Evolutionary conservation across 108 stramenopile genomes (phyloP), one percentile per base, ranked within the genome.

Genomic region (Skeletonema tropicum): DNA sequence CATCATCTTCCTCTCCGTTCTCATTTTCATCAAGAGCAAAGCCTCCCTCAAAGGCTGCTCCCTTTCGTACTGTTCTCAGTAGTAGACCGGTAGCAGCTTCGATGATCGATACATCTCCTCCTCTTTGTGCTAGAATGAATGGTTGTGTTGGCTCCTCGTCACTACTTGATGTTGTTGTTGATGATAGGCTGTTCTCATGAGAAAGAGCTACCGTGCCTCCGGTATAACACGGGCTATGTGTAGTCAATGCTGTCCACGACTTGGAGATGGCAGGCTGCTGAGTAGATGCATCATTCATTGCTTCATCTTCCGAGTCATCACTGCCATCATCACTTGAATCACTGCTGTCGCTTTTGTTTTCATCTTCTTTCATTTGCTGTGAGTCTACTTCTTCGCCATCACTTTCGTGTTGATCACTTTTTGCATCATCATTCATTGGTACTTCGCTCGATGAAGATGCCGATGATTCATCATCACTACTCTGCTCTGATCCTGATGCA

Each of bases 141-240:
- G 38, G 64, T 42, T 52, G 55, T 46, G 36, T 41, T 48, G 41
- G 48, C 17, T 64, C 30, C 49, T 58, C 29, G 29, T 60, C 39
- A 33, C 17, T 68, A 29, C n/a, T n/a, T n/a, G n/a, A n/a, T n/a
- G 26, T 1, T n/a, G 49, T 19, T 21, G 52, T 23, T 11, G 33
- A 52, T 48, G 58, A 12, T 62, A 48, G 57, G 39, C 23, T 36
- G 17, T 61, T 66, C 29, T 79, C 19, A 60, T 75, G 85, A 35
- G 83, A 86, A 62, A 80, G 76, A 31, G 70, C 65, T 14, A 95
- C 79, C 17, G 83, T 92, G 14, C 94, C 94, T 15, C 94, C 94
- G 7, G 90, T 88, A 72, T 89, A 95, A 32, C 88, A 92, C 2
- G 91, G 92, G 15, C 86, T 84, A 74, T 93, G 94, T 7, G 90